Percentiles rank a stretch among this genome's conserved stretches.
Conservation (phyloP, 2,329 filamentous ascomycete genomes). For the Fusarium citri region DNA sequence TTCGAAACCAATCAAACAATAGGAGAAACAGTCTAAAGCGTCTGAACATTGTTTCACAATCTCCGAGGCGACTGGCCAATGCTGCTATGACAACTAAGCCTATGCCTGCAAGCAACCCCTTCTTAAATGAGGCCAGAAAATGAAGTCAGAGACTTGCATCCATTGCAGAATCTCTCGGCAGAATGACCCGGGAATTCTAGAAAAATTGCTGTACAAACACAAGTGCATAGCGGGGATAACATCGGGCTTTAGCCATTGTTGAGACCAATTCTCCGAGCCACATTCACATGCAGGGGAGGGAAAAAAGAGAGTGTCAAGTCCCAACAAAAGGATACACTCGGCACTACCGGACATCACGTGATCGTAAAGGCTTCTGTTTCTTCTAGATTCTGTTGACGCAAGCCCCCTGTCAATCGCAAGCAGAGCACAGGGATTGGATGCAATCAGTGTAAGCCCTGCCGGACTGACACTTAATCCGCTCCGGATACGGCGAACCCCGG, state of each 20-base stretch:
- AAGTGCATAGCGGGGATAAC: constrained; percentile 31
- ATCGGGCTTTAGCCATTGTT: constrained; percentile 35
- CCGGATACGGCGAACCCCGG: constrained; percentile 37
- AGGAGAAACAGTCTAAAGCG: constrained; percentile 1
- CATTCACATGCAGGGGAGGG: constrained; percentile 30
- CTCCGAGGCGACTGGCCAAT: constrained; percentile 17
- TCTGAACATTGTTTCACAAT: constrained; percentile 33
- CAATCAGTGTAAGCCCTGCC: constrained; percentile 12
- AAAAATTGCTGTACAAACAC: background rate
- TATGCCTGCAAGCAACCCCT: constrained; percentile 5
- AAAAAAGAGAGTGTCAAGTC: background rate
- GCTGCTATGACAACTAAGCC: constrained; percentile 34
- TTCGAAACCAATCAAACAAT: constrained; percentile 18
- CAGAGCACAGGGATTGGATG: constrained; percentile 35
- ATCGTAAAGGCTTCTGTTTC: background rate
- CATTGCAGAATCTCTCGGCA: constrained; percentile 7
- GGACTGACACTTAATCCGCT: constrained; percentile 6
- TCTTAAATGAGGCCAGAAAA: constrained; percentile 18
- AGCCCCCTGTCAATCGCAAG: constrained; percentile 21
- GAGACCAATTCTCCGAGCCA: constrained; percentile 15
- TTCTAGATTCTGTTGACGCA: constrained; percentile 36
- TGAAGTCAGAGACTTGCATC: constrained; percentile 4
- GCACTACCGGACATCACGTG: constrained; percentile 35
- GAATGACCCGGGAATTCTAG: constrained; percentile 10
- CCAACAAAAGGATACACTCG: constrained; percentile 38